Base-by-base conservation (phyloP, 306 rosid genomes). In the Pachyrhizus erosus region DNA sequence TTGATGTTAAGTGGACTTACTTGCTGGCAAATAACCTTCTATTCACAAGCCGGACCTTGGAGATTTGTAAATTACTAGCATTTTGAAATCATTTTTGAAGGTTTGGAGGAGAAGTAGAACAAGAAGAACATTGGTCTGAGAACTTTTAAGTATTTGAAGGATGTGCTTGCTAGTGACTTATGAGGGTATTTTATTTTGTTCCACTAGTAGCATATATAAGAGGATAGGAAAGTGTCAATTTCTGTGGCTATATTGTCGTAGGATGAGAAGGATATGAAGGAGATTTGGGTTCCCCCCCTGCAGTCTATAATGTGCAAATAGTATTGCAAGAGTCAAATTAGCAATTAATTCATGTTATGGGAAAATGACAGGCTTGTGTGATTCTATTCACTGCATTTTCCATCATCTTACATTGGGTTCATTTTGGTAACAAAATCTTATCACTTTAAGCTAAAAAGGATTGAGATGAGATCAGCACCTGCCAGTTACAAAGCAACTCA, bases 381-480 rank as follows among this genome's bases (percentile, higher is more conserved):
- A 54, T 82, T 65, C 72, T 27, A n/a, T 76, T 66, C 45, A 51
- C 58, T 11, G n/a, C 73, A 48, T 27, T 33, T 27, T 34, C 18
- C 27, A 21, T 52, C 26, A 54, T 65, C 46, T 54, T 37, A 62
- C 43, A 23, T 7, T 18, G 46, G 55, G 23, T 34, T 64, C 31
- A 77, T 33, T 75, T 69, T 58, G 62, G 82, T 69, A 75, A 85
- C 62, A 80, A 80, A 57, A 84, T 79, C 84, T 84, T 75, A 80
- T 57, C 75, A 84, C 82, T 80, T 84, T 67, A 17, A 57, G n/a
- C 37, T 70, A 75, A 52, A 67, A 67, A 17, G 49, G 82, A 67
- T 74, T 66, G 51, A 57, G 66, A 65, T 66, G 55, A 78, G 34
- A 79, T 79, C 80, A 79, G 80, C 77, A 64, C 12, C 31, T 73